Conservation (phyloP, 2,329 filamentous ascomycete species). For the Geosmithia flava region DNA sequence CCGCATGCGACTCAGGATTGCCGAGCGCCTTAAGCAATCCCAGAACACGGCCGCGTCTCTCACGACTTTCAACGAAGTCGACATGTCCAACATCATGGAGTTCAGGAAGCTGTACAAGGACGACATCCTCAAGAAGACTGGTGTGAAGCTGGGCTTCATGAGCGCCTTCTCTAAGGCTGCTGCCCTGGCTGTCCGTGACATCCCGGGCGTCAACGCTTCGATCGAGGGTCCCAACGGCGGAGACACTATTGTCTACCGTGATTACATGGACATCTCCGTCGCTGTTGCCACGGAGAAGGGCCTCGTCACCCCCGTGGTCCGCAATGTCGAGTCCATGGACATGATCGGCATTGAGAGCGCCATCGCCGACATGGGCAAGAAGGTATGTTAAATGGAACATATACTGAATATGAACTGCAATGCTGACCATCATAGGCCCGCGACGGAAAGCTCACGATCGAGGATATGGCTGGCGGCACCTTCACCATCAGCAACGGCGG, state of each 20-base stretch:
- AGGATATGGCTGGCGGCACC: conserved; percentile 97
- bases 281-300: conserved; percentile 97
- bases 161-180: conserved; percentile 88
- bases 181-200: conserved; percentile 83
- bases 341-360: conserved; percentile 79
- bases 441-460: conserved; percentile 92
- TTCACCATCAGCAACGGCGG: conserved; percentile 98
- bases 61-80: conserved; percentile 98
- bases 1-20: conserved; percentile 94
- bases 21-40: conserved; percentile 96
- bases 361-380: conserved; percentile 91
- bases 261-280: conserved; percentile 96
- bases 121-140: conserved; percentile 87
- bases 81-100: conserved; percentile 96
- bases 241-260: conserved; percentile 95
- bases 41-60: conserved; percentile 96
- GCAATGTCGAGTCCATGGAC: conserved; percentile 82
- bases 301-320: conserved; percentile 89
- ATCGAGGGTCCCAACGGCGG: conserved; percentile 93
- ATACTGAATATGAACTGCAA: not conserved
- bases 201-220: conserved; percentile 91
- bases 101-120: conserved; percentile 98
- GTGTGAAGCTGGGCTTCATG: conserved; percentile 99
- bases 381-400: conserved; percentile 41
- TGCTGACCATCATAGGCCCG: conserved; percentile 49